Evolutionary conservation across 345 rosid genomes (phyloP).

Genomic region (Sisymbrium altissimum): DNA sequence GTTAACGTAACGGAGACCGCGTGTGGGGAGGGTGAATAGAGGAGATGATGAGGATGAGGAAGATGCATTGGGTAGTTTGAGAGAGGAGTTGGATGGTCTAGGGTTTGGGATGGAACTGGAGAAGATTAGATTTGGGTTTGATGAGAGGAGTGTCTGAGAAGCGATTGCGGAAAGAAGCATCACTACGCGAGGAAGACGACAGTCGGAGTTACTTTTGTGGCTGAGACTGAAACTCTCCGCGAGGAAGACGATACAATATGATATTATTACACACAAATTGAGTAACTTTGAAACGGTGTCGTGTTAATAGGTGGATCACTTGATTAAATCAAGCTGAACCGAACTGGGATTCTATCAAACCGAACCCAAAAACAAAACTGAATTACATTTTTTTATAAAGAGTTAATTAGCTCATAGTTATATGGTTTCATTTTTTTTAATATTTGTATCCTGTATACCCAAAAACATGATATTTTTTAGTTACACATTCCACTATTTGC

Average conservation of each 20-base stretch:
- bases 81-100: slow-evolving; percentile 30
- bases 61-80: slow-evolving; percentile 33
- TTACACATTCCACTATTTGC: too few species aligned
- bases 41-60: slow-evolving; percentile 34
- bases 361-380: background rate
- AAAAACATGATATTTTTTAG: too few species aligned
- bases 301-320: background rate
- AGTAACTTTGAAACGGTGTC: background rate
- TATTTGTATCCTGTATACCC: too few species aligned
- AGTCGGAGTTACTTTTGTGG: slow-evolving; percentile 26
- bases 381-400: background rate
- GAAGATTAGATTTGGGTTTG: slow-evolving; percentile 29
- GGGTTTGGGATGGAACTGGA: slow-evolving; percentile 24
- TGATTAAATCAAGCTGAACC: background rate
- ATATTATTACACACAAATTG: background rate
- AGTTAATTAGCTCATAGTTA: too few species aligned
- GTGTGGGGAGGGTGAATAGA: slow-evolving; percentile 14
- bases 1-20: slow-evolving; percentile 48
- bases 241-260: slow-evolving; percentile 27
- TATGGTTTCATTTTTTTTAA: too few species aligned
- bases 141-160: slow-evolving; percentile 34
- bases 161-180: slow-evolving; percentile 59
- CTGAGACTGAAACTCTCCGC: slow-evolving; percentile 29
- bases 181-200: slow-evolving; percentile 29
- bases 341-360: background rate